Base-by-base conservation (phyloP, 352 stramenopile genomes). In the Pythium aquatile region DNA sequence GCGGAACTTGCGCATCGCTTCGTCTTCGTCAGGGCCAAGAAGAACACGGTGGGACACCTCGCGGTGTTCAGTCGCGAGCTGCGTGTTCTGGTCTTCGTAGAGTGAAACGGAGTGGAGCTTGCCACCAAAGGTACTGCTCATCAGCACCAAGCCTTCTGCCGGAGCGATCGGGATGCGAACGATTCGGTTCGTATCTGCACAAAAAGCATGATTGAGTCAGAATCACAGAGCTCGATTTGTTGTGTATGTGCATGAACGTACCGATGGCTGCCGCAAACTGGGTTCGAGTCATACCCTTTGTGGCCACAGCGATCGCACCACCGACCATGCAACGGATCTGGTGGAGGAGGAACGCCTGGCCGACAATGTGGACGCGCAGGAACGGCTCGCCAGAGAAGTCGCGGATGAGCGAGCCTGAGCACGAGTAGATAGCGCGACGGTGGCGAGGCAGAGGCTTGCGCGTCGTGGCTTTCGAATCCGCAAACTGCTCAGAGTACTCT, bases 281-380 rank as follows among this genome's bases (percentile, higher is more conserved):
- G 37, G 73, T 76, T 16, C 64, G 61, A 3, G 84, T 78, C 63
- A 97, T 82, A 46, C 79, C 77, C 32, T 90, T 90, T 2, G 79
- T 94, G 0, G 85, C 85, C 16, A 96, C 84, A 29, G 84, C 85
- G 9, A 97, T 56, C 8, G 90, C 91, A 11, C 79, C 90, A 30
- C 90, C 90, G 28, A 97, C 72, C 89, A 97, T 97, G 49, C 88
- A 93, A 9, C 91, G 88, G 54, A 97, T 97, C 75, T 97, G 90
- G 65, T 97, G 93, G 33, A 94, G 73, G 48, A 97, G 61, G 62
- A 97, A 97, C 16, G 87, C 85, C 39, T 93, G 83, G 28, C 83
- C 88, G 5, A 88, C 81, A 28, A 96, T 87, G 55, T 87, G 83
- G 28, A 96, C 75, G 13, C 84, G 81, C 39, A 96, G n/a, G 58